A percentile compares a stretch with the other conserved stretches of the same genome.
phyloP scores from a whole-genome alignment of 768 basidiomycete genomes.

The Rhodosporidiobolus sp. region DNA sequence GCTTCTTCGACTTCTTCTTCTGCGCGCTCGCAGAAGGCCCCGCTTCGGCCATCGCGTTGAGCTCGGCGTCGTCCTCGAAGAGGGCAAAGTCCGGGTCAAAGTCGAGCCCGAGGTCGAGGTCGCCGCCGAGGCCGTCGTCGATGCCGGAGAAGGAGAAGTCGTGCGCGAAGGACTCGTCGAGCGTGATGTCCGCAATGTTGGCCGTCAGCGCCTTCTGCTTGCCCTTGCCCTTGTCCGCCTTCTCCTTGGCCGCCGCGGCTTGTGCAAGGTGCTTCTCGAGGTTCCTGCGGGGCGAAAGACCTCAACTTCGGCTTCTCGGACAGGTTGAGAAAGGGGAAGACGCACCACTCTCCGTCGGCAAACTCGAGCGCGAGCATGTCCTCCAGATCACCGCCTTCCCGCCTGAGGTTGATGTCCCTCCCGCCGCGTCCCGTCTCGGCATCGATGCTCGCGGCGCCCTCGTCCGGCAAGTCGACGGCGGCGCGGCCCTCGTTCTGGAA shows the following conservation, averaged over 20 bases:
- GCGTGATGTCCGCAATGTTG: conserved; percentile 85
- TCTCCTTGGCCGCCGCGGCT: conserved; percentile 4
- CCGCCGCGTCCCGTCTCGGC: not conserved
- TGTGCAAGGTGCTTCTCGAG: conserved; percentile 64
- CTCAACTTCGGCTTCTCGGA: conserved; percentile 6
- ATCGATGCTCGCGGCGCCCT: conserved; percentile 59
- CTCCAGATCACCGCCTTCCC: conserved; percentile 32
- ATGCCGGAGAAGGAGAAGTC: conserved; percentile 64
- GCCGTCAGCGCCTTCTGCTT: conserved; percentile 55
- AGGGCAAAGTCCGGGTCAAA: conserved; percentile 67
- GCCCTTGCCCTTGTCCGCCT: conserved; percentile 25
- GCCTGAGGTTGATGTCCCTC: conserved; percentile 21
- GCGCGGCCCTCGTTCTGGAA: conserved; percentile 71
- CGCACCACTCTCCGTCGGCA: conserved; percentile 16
- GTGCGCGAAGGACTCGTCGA: conserved; percentile 64
- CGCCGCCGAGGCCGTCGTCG: conserved; percentile 71
- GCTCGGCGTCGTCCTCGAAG: conserved; percentile 61
- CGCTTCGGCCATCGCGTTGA: conserved; percentile 22
- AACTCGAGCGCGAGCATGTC: conserved; percentile 29
- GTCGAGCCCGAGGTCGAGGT: conserved; percentile 43
- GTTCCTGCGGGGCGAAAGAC: conserved; percentile 58
- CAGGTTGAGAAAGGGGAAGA: not conserved
- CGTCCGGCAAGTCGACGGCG: conserved; percentile 91
- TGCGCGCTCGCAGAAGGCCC: not conserved
- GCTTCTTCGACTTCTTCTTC: conserved; percentile 52